These are phyloP conservation scores for Aspergillus sp. DNA, from an alignment of 2,329 filamentous ascomycete species.

Conservation along the genomic window DNA sequence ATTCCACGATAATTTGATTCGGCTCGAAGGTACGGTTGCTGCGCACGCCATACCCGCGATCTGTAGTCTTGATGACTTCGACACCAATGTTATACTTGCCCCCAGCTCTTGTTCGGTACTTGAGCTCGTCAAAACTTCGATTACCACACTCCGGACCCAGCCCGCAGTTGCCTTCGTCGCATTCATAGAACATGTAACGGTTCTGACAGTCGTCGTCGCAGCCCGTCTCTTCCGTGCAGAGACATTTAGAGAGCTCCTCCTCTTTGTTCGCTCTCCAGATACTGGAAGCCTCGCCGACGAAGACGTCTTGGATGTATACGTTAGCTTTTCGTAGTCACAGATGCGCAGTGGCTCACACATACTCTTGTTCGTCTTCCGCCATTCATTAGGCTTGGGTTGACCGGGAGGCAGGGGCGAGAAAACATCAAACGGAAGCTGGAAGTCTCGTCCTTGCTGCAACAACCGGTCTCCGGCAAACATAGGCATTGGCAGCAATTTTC, in stretches of 20 bases:
- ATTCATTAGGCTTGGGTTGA: slow-evolving; percentile 89
- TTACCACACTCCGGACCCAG: slow-evolving; percentile 79
- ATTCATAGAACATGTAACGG: slow-evolving; percentile 95
- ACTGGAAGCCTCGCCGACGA: slow-evolving; percentile 77
- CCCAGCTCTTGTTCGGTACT: slow-evolving; percentile 70
- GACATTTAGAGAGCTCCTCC: slow-evolving; percentile 73
- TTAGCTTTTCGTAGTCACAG: slow-evolving; percentile 28
- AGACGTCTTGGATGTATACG: slow-evolving; percentile 65
- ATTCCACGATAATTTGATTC: slow-evolving; percentile 97
- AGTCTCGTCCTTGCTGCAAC: slow-evolving; percentile 72
- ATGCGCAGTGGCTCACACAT: slow-evolving; percentile 39
- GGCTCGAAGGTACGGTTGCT: slow-evolving; percentile 84
- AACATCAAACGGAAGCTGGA: slow-evolving; percentile 84
- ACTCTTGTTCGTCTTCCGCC: slow-evolving; percentile 91
- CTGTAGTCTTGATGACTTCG: slow-evolving; percentile 86
- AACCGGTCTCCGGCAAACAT: slow-evolving; percentile 74
- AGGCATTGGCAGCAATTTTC: slow-evolving; percentile 65
- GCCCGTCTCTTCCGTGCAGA: slow-evolving; percentile 73
- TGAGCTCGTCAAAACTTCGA: slow-evolving; percentile 79
- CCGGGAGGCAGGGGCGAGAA: slow-evolving; percentile 83
- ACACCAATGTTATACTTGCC: slow-evolving; percentile 90
- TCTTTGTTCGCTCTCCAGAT: slow-evolving; percentile 79
- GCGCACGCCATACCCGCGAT: slow-evolving; percentile 88
- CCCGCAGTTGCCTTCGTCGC: slow-evolving; percentile 84
- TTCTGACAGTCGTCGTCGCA: slow-evolving; percentile 93